Conservation (phyloP, 2,329 filamentous ascomycete genomes). For the Colletotrichum tofieldiae region DNA sequence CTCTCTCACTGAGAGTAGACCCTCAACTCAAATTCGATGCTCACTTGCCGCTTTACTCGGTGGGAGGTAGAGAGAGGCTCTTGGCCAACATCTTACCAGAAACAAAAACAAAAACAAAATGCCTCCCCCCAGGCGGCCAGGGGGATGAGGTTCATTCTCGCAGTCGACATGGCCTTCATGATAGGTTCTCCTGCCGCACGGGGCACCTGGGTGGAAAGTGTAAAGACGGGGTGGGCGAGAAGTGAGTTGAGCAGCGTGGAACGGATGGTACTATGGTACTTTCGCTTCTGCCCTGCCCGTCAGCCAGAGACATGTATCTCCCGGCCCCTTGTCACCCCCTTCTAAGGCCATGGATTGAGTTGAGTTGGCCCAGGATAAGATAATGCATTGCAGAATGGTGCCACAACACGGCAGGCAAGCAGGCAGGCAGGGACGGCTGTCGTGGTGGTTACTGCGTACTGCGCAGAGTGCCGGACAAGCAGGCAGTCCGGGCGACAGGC, state of each 20-base stretch:
- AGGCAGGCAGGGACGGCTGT: background rate
- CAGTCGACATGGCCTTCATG: conserved; percentile 4
- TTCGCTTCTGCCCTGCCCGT: background rate
- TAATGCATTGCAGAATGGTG: conserved; percentile 19
- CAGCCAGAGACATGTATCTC: conserved; percentile 11
- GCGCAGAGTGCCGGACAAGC: background rate
- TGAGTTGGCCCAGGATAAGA: conserved; percentile 25
- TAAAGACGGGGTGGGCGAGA: conserved; percentile 2
- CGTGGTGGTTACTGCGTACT: background rate
- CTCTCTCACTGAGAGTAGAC: background rate
- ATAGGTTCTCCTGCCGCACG: conserved; percentile 21
- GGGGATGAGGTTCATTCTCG: background rate
- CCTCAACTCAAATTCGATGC: background rate
- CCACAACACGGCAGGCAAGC: background rate
- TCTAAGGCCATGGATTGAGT: conserved; percentile 28
- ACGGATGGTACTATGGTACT: background rate
- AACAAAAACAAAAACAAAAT: background rate
- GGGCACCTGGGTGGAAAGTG: conserved; percentile 14
- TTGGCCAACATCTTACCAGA: background rate
- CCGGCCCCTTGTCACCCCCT: background rate
- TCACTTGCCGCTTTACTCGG: background rate
- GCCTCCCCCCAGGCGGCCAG: background rate
- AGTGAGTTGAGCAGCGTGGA: conserved; percentile 9
- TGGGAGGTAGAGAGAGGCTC: background rate
- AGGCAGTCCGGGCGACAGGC: background rate